phyloP scores from a whole-genome alignment of 345 rosid species.

The Hirschfeldia incana region DNA sequence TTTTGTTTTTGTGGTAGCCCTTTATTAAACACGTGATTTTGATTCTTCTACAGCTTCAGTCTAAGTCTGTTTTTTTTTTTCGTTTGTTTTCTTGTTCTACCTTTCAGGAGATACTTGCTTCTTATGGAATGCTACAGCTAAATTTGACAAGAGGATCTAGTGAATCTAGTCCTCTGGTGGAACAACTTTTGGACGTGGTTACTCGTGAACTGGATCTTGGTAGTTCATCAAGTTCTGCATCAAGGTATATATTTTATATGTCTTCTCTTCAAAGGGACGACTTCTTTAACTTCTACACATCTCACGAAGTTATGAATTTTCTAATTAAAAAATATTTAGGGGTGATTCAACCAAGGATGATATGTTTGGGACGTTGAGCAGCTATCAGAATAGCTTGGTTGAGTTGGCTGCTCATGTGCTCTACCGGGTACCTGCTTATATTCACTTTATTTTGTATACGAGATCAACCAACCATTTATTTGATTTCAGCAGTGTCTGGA shows the following conservation, averaged over 20 bases:
- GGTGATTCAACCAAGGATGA: slow-evolving; percentile 75
- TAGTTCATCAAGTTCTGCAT: slow-evolving; percentile 47
- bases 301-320: slow-evolving; percentile 13
- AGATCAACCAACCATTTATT: neutral
- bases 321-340: slow-evolving; percentile 49
- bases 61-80: neutral
- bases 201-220: slow-evolving; percentile 85
- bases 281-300: slow-evolving; percentile 1
- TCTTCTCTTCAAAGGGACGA: slow-evolving; percentile 11
- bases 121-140: slow-evolving; percentile 73
- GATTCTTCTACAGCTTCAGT: slow-evolving; percentile 3
- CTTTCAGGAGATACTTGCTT: slow-evolving; percentile 69
- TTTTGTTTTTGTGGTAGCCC: slow-evolving; percentile 27
- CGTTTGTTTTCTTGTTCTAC: slow-evolving; percentile 16
- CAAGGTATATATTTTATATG: slow-evolving; percentile 51
- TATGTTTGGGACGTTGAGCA: slow-evolving; percentile 61
- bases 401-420: slow-evolving; percentile 78
- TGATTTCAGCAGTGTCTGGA: slow-evolving; percentile 21
- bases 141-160: slow-evolving; percentile 59
- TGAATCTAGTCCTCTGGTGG: slow-evolving; percentile 62
- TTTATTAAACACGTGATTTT: slow-evolving; percentile 8
- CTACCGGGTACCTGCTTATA: slow-evolving; percentile 55
- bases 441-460: slow-evolving; percentile 12
- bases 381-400: slow-evolving; percentile 63
- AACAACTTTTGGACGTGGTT: slow-evolving; percentile 75